phyloP scores from a whole-genome alignment of 805 yeast genomes.

The Ogataea kodamae region DNA sequence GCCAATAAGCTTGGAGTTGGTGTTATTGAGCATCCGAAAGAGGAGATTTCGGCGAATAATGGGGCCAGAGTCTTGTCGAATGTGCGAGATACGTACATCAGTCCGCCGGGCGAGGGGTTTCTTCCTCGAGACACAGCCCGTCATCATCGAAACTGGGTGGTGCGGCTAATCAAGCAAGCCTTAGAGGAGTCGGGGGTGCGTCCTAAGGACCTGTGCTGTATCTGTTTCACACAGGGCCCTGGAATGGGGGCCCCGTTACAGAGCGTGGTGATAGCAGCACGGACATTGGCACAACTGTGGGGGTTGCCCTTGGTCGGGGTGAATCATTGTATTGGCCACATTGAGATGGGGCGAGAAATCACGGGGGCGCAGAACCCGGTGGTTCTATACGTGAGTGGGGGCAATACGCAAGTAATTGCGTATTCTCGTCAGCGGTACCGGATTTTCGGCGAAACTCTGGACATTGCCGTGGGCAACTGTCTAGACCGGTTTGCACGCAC shows the following conservation, averaged over 20 bases:
- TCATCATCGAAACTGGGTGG: slow-evolving; percentile 95
- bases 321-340: slow-evolving; percentile 96
- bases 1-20: slow-evolving; percentile 97
- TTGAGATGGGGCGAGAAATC: slow-evolving; percentile 98
- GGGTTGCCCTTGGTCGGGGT: slow-evolving; percentile 85
- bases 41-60: slow-evolving; percentile 52
- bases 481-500: slow-evolving; percentile 94
- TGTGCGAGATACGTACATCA: slow-evolving; percentile 87
- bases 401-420: slow-evolving; percentile 97
- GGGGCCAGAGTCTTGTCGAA: slow-evolving; percentile 80
- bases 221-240: slow-evolving; percentile 96
- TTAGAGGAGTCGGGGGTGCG: slow-evolving; percentile 55
- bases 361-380: slow-evolving; percentile 98
- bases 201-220: slow-evolving; percentile 58
- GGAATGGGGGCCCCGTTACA: slow-evolving; percentile 99
- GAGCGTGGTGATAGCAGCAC: slow-evolving; percentile 86
- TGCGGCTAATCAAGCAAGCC: slow-evolving; percentile 66
- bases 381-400: slow-evolving; percentile 95
- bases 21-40: slow-evolving; percentile 68
- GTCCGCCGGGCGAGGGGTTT: slow-evolving; percentile 99
- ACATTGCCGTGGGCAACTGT: slow-evolving; percentile 97
- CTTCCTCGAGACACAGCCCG: slow-evolving; percentile 95
- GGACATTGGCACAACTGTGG: slow-evolving; percentile 81
- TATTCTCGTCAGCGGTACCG: slow-evolving; percentile 90
- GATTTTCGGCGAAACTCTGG: slow-evolving; percentile 98